Evolutionary conservation across 345 rosid species (phyloP).

Genomic region (Populus euphratica): DNA sequence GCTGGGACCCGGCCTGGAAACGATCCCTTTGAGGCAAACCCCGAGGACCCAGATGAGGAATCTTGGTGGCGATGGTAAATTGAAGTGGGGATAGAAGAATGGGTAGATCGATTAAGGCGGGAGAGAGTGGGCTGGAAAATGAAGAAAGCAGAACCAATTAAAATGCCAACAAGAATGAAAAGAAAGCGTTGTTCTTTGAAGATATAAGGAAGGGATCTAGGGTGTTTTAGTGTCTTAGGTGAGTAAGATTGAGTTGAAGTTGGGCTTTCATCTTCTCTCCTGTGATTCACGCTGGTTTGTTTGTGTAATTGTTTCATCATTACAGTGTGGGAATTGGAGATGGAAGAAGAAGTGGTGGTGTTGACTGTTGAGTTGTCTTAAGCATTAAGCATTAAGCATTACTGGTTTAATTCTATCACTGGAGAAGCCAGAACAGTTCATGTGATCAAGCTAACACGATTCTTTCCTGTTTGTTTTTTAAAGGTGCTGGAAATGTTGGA

Average conservation of each 20-base stretch:
- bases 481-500: no score
- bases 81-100: constrained; percentile 33
- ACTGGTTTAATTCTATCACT: no score
- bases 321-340: neutral
- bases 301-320: constrained; percentile 84
- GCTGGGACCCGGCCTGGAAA: constrained; percentile 66
- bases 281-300: constrained; percentile 53
- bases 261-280: constrained; percentile 61
- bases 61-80: neutral
- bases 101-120: constrained; percentile 44
- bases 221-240: constrained; percentile 65
- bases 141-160: constrained; percentile 93
- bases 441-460: no score
- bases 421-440: no score
- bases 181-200: constrained; percentile 84
- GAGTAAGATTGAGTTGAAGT: constrained; percentile 49
- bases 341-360: neutral
- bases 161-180: constrained; percentile 86
- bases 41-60: neutral
- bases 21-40: neutral
- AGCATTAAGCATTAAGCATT: neutral
- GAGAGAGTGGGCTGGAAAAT: constrained; percentile 85
- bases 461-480: no score
- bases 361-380: neutral
- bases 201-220: constrained; percentile 82